Evolutionary conservation across 176 grass and related monocot species (phyloP).

Genomic region (Areca catechu): DNA sequence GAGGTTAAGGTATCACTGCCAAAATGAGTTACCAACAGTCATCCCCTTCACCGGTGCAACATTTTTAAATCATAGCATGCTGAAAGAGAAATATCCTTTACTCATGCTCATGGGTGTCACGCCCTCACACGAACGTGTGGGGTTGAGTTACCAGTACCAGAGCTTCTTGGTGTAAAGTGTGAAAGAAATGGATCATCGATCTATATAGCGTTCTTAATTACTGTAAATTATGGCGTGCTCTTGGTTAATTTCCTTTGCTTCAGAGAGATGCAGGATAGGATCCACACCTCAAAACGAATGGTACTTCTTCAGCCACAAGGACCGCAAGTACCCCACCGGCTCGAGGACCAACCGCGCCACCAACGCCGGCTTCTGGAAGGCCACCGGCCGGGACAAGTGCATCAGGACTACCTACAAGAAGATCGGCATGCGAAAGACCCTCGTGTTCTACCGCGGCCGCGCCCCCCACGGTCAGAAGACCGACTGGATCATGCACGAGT

Average conservation of each 20-base stretch:
- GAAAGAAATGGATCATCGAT: no score
- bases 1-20: no score
- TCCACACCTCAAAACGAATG: slow-evolving; percentile 87
- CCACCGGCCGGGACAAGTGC: slow-evolving; percentile 94
- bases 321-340: slow-evolving; percentile 96
- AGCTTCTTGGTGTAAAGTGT: no score
- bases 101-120: no score
- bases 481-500: slow-evolving; percentile 58
- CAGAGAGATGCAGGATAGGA: slow-evolving; percentile 89
- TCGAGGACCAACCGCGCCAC: slow-evolving; percentile 91
- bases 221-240: no score
- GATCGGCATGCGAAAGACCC: slow-evolving; percentile 98
- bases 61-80: no score
- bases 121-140: no score
- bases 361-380: slow-evolving; percentile 91
- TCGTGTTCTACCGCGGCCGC: slow-evolving; percentile 97
- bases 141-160: no score
- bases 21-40: no score
- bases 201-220: no score
- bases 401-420: slow-evolving; percentile 92
- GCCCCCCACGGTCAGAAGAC: slow-evolving; percentile 89
- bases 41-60: no score
- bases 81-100: no score
- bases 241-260: background rate
- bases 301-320: slow-evolving; percentile 99